Evolutionary conservation across 768 basidiomycete species (phyloP), one percentile per base, ranked within the genome.

Genomic region (Kondoa subrosea): DNA sequence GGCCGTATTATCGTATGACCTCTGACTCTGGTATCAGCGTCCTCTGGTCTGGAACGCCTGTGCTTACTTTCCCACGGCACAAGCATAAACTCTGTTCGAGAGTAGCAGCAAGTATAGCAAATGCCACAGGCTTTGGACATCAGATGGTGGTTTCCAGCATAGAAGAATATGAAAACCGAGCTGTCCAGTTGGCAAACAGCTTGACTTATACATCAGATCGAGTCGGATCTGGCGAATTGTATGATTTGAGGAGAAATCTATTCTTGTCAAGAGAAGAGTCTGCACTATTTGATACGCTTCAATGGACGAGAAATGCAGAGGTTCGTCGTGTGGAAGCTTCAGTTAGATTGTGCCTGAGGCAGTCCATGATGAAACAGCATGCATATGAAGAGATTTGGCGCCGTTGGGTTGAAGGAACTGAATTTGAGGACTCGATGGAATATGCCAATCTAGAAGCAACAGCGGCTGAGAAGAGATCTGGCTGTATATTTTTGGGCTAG

Each of bases 11-110:
- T n/a, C n/a, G n/a, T n/a, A n/a, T n/a, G n/a, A n/a, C n/a, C n/a
- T n/a, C n/a, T n/a, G n/a, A n/a, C n/a, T n/a, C n/a, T n/a, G n/a
- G n/a, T n/a, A n/a, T n/a, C 72, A 81, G 81, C 72, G 80, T 82
- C 34, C 75, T 82, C 29, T 82, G 81, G 82, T 77, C 80, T 0
- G 81, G 82, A 8, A 82, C 82, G 1, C 82, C 82, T 31, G 76
- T 82, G 40, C 71, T 82, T 31, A 81, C 82, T 25, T 82, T 75
- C 76, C 80, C 81, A 4, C 68, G 72, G 1, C 78, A 82, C 68
- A 68, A 72, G 50, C 76, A 80, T 70, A 82, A 81, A 72, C 82
- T 82, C 81, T 80, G 78, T 66, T 81, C 81, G 21, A 78, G 82
- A 4, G 82, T 83, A 30, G 81, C 78, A 1, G 80, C 82, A 26